Conservation (phyloP, 2,329 filamentous ascomycete genomes). For the Drechslerella dactyloides region DNA sequence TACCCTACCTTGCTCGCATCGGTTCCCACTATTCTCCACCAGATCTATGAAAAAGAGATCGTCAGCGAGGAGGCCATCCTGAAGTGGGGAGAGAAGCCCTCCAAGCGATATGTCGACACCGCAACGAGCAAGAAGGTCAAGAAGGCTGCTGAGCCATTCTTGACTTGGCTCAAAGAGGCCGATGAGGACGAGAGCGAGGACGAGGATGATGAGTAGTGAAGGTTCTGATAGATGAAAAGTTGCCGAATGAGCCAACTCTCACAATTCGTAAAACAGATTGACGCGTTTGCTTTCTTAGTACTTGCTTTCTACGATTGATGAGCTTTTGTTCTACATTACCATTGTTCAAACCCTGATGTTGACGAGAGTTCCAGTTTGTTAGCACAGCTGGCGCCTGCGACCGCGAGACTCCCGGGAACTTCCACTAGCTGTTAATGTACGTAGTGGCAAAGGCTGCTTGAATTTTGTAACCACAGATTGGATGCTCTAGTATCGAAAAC, state of each 20-base stretch:
- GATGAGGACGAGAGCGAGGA: conserved; percentile 74
- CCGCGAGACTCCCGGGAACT: too few relatives aligned
- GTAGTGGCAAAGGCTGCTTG: too few relatives aligned
- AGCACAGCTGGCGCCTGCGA: too few relatives aligned
- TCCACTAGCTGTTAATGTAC: too few relatives aligned
- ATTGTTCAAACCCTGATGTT: not conserved
- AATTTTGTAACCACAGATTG: too few relatives aligned
- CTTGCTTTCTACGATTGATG: not conserved
- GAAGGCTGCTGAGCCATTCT: conserved; percentile 90
- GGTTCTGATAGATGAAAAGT: conserved; percentile 15
- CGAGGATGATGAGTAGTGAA: conserved; percentile 65
- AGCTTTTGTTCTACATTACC: not conserved
- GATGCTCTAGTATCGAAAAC: too few relatives aligned
- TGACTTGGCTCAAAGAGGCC: conserved; percentile 89
- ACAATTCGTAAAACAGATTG: not conserved
- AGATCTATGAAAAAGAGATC: conserved; percentile 89
- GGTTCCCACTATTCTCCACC: conserved; percentile 84
- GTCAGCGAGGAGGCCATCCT: conserved; percentile 85
- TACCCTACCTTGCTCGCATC: conserved; percentile 78
- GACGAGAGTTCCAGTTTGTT: too few relatives aligned
- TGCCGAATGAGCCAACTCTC: not conserved
- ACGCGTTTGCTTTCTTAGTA: not conserved
- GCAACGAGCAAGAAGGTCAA: conserved; percentile 91
- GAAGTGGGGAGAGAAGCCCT: conserved; percentile 87
- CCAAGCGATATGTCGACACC: conserved; percentile 93